These are phyloP conservation scores for Elongisporangium senticosum DNA, from an alignment of 352 stramenopile species.

Conservation along the genomic window DNA sequence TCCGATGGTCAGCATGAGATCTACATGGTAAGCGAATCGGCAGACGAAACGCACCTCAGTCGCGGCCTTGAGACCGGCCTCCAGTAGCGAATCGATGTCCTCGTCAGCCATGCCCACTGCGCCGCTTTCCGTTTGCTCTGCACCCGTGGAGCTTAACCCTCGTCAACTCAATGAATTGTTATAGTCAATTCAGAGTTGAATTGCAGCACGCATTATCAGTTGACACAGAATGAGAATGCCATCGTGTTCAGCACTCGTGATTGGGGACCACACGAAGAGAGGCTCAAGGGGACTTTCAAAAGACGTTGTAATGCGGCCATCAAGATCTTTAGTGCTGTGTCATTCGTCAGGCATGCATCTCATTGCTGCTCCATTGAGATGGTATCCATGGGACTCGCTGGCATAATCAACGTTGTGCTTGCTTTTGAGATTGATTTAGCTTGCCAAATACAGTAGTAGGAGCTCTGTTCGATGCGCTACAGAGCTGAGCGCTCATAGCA, in stretches of 20 bases:
- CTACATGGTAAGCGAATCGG: neutral
- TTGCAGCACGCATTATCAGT: neutral
- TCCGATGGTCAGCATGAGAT: constrained; percentile 1
- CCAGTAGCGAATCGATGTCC: constrained; percentile 79
- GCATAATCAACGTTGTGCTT: too few species aligned
- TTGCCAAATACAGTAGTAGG: too few species aligned
- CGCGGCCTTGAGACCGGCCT: constrained; percentile 61
- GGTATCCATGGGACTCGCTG: too few species aligned
- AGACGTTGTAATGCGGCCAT: too few species aligned
- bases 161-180: neutral
- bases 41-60: constrained; percentile 25
- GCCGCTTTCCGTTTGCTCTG: neutral
- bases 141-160: neutral
- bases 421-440: too few species aligned
- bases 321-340: too few species aligned
- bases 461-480: too few species aligned
- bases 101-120: constrained; percentile 46
- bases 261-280: too few species aligned
- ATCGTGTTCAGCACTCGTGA: too few species aligned
- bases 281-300: too few species aligned
- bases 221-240: neutral
- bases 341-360: too few species aligned
- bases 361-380: too few species aligned
- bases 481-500: neutral
- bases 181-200: neutral